Percentiles rank a stretch among this genome's conserved stretches.
These are phyloP conservation scores for Trametes hirsuta DNA, from an alignment of 1,284 basidiomycete genomes.

Conservation along the genomic window DNA sequence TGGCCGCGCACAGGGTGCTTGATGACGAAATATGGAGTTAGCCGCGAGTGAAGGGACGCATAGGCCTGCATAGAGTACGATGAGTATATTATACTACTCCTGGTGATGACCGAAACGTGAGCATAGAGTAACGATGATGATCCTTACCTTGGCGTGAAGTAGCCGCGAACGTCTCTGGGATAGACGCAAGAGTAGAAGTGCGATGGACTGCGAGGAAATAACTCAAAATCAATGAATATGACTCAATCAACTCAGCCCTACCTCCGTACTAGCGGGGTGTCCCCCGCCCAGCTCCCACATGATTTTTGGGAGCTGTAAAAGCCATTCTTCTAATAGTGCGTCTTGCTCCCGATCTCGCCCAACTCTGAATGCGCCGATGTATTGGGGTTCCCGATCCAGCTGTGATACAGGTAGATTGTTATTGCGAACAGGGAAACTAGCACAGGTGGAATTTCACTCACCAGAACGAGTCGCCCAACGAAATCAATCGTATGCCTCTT, in stretches of 20 bases:
- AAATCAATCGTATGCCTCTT: constrained; percentile 76
- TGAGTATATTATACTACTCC: too few relatives aligned
- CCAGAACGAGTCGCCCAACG: constrained; percentile 67
- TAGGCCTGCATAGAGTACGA: constrained; percentile 40
- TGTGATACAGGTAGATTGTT: constrained; percentile 30
- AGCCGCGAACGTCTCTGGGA: constrained; percentile 57
- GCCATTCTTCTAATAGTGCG: constrained; percentile 60
- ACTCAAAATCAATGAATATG: background rate
- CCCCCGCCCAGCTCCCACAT: constrained; percentile 82
- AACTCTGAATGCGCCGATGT: constrained; percentile 53
- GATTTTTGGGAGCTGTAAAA: constrained; percentile 70
- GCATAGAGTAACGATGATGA: background rate
- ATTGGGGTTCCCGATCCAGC: constrained; percentile 65
- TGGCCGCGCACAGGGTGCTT: constrained; percentile 70
- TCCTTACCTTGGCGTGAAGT: constrained; percentile 47
- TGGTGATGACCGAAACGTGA: background rate
- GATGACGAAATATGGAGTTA: constrained; percentile 80
- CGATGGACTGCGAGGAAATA: constrained; percentile 47
- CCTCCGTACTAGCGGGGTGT: constrained; percentile 61
- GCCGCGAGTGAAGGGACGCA: constrained; percentile 52
- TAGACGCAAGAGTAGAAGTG: constrained; percentile 65
- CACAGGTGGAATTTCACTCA: constrained; percentile 40
- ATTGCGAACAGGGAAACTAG: background rate
- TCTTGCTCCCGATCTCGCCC: constrained; percentile 37
- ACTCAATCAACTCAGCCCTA: constrained; percentile 32